Base-by-base conservation (phyloP, 2,329 filamentous ascomycete genomes). In the Neurospora crassa region DNA sequence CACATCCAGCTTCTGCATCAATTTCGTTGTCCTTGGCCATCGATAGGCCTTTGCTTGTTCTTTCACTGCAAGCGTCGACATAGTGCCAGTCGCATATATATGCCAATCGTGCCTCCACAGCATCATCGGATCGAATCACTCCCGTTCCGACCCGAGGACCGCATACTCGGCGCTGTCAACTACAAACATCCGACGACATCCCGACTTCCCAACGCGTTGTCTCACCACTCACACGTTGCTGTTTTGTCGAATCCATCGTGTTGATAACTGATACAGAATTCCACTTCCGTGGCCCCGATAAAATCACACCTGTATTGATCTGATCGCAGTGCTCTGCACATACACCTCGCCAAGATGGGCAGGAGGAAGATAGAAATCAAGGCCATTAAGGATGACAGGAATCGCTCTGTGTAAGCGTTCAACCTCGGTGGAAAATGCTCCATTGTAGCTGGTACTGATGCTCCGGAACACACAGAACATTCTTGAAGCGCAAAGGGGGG, bases 331-430 rank as follows among this genome's bases (percentile, higher is more conserved):
- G 20, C 47, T 53, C 24, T 5, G 47, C 20, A 53, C 29, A 29
- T 18, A 37, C 16, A 63, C 29, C 14, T 63, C 71, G 74, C 76
- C 81, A 83, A 80, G 70, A 99, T 99, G 96, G 96, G 96, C 82
- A 91, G 96, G 82, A 90, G 96, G 88, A 99, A 99, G 89, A 99
- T 99, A 81, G 96, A 98, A 86, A 98, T 99, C 87, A 97, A 97
- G 84, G 93, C 95, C 77, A 98, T 98, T 87, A 97, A 97, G 84
- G 94, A 97, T 89, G 94, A 97, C 83, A 90, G 94, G 79, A 97
- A 97, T 81, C 93, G 94, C 81, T 97, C 94, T 78, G 94, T 97
- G 94, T 97, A 93, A 83, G 93, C 74, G 74, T 59, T 53, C 70
- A 68, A 40, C 67, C 70, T 69, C 63, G 18, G 63, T 71, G 63